Evolutionary conservation across 768 basidiomycete genomes (phyloP), one percentile per base, ranked within the genome.

Genomic region (Rhodotorula paludigena): DNA sequence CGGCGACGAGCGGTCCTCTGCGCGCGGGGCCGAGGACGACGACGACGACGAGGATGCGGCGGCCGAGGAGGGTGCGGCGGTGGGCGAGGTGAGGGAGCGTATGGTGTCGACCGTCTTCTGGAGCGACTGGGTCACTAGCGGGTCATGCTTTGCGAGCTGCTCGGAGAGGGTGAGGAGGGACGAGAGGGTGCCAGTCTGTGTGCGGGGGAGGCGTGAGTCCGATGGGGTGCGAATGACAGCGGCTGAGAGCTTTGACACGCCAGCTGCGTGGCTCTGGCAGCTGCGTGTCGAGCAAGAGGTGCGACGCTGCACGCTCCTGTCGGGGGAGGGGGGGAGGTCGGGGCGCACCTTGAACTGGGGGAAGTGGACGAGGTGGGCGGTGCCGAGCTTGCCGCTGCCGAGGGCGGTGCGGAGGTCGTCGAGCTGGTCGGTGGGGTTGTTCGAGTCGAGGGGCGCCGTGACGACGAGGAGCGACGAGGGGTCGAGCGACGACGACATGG

Each of bases 91-190:
- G 36, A 99, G 83, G 72, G 88, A 90, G 56, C 92, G 87, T 61
- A 98, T 83, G 1, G 92, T 92, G 76, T 98, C 96, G 57, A 98
- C 92, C 14, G 87, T 86, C 82, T 94, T 97, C 54, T 91, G 90
- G 68, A 94, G 88, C 14, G 86, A 86, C 21, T 84, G 81, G 3
- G 92, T 96, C 81, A 97, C 93, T 82, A 84, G 86, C 45, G 83
- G 76, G 74, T 98, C 96, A 64, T 89, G 86, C 80, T 98, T 99
- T 12, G 92, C 90, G 47, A 98, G 83, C 55, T 89, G 87, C 76
- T 98, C 96, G 23, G 92, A 94, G 57, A 98, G 83, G 4, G 85
- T 83, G 66, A 99, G 85, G 60, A 99, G 85, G 28, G 85, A 82
- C 71, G 94, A 92, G 54, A 99, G 85, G 4, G 94, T 99, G 60